phyloP scores from a whole-genome alignment of 2,329 filamentous ascomycete species.

The Talaromyces marneffei region DNA sequence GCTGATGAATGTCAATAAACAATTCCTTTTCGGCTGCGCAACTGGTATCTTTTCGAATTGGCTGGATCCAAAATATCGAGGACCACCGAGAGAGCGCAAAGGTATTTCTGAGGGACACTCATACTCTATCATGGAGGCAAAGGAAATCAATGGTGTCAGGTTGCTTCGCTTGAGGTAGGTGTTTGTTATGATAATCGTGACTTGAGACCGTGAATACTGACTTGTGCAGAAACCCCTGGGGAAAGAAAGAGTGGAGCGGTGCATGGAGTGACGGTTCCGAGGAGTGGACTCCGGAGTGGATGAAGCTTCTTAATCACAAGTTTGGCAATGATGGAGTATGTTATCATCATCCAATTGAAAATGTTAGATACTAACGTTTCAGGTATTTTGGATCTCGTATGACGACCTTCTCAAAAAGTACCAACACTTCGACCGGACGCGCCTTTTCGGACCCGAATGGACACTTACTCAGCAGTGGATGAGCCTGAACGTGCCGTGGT shows the following conservation, averaged over 20 bases:
- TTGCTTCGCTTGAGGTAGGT: slow-evolving; percentile 56
- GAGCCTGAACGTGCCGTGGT: slow-evolving; percentile 55
- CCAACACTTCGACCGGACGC: slow-evolving; percentile 55
- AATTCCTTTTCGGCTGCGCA: slow-evolving; percentile 54
- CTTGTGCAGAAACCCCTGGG: slow-evolving; percentile 67
- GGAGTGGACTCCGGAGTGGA: slow-evolving; percentile 77
- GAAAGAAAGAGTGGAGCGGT: slow-evolving; percentile 72
- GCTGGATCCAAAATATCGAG: slow-evolving; percentile 32
- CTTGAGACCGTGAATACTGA: slow-evolving; percentile 14
- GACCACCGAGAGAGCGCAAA: slow-evolving; percentile 35
- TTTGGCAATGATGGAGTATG: slow-evolving; percentile 68
- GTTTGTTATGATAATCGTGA: background rate
- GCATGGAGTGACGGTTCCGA: slow-evolving; percentile 77
- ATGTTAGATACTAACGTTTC: background rate
- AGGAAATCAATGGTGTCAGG: slow-evolving; percentile 57
- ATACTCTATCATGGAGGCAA: slow-evolving; percentile 55
- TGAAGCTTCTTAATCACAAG: slow-evolving; percentile 63
- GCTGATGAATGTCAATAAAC: slow-evolving; percentile 70
- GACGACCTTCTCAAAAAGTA: slow-evolving; percentile 54
- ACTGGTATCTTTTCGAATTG: slow-evolving; percentile 44
- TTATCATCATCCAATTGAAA: background rate
- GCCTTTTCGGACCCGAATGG: slow-evolving; percentile 57
- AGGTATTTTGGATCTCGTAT: slow-evolving; percentile 57
- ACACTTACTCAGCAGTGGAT: slow-evolving; percentile 58
- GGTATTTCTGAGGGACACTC: slow-evolving; percentile 48